A percentile compares a stretch with the other conserved stretches of the same genome.
Conservation (phyloP, 768 basidiomycete species). For the Mycena indigotica region DNA sequence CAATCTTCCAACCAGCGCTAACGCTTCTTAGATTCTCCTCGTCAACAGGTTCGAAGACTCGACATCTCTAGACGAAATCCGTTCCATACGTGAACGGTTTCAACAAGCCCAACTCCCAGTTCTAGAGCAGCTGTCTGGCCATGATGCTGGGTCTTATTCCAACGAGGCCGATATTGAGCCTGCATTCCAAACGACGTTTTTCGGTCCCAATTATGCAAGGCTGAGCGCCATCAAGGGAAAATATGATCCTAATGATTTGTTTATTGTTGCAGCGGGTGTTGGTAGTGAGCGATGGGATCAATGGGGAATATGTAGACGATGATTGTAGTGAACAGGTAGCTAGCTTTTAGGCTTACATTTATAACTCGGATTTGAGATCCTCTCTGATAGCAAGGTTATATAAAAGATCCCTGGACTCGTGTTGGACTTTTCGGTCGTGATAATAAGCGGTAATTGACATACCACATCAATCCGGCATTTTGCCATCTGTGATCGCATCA, state of each 20-base stretch:
- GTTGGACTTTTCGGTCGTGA: no score
- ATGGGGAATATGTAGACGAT: constrained; percentile 28
- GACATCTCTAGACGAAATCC: constrained; percentile 20
- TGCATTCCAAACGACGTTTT: constrained; percentile 36
- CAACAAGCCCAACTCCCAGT: constrained; percentile 28
- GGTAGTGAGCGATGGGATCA: constrained; percentile 36
- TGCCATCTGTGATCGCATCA: no score
- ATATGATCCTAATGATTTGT: constrained; percentile 37
- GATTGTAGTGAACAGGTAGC: no score
- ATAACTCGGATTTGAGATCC: no score
- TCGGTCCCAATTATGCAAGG: constrained; percentile 35
- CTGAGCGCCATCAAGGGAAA: constrained; percentile 32
- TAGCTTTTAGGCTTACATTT: no score
- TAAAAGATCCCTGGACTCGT: no score
- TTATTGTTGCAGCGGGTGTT: constrained; percentile 35
- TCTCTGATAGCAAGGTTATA: no score
- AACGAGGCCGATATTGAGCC: constrained; percentile 39
- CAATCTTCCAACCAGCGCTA: background rate
- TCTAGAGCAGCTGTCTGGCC: constrained; percentile 29
- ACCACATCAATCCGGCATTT: no score
- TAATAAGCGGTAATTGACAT: no score
- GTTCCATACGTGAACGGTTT: constrained; percentile 25
- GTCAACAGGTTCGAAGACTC: constrained; percentile 21
- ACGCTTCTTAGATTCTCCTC: constrained; percentile 18
- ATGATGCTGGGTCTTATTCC: constrained; percentile 34